Conservation (phyloP, 2,329 filamentous ascomycete species). For the Kalmusia sp. region DNA sequence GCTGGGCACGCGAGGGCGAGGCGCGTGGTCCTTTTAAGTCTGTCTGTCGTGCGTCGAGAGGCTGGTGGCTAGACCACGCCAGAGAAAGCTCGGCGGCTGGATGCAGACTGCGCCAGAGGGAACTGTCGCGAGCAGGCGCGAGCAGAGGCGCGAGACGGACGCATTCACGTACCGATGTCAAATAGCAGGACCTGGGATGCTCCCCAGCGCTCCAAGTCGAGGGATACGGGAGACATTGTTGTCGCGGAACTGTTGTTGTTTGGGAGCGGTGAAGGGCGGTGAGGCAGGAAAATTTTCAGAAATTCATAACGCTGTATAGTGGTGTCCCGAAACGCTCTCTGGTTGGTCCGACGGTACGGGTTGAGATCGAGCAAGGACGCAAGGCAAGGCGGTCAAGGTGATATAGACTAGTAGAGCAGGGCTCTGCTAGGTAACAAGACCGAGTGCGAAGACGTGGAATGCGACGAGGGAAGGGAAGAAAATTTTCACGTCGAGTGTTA, state of each 20-base stretch:
- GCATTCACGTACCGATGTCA: constrained; percentile 63
- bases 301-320: constrained; percentile 17
- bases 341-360: constrained; percentile 31
- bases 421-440: constrained; percentile 16
- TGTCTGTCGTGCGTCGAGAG: constrained; percentile 22
- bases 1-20: constrained; percentile 4
- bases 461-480: constrained; percentile 3
- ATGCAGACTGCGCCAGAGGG: constrained; percentile 8
- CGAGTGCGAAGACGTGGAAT: constrained; percentile 3
- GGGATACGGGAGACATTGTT: constrained; percentile 35
- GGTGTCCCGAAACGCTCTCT: constrained; percentile 34
- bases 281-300: constrained; percentile 35
- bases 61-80: constrained; percentile 26
- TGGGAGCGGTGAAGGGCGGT: constrained; percentile 42
- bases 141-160: constrained; percentile 3
- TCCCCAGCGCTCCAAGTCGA: constrained; percentile 39
- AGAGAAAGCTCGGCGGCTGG: constrained; percentile 11
- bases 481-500: background rate
- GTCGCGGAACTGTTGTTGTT: constrained; percentile 27
- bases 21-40: constrained; percentile 16
- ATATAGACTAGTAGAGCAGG: constrained; percentile 18
- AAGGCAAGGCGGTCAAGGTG: constrained; percentile 37
- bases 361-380: constrained; percentile 8
- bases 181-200: constrained; percentile 59
- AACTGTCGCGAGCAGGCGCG: constrained; percentile 21